Percentiles rank a stretch among this genome's conserved stretches.
These are phyloP conservation scores for Immersiporthe knoxdaviesiana DNA, from an alignment of 2,329 filamentous ascomycete genomes.

Conservation along the genomic window DNA sequence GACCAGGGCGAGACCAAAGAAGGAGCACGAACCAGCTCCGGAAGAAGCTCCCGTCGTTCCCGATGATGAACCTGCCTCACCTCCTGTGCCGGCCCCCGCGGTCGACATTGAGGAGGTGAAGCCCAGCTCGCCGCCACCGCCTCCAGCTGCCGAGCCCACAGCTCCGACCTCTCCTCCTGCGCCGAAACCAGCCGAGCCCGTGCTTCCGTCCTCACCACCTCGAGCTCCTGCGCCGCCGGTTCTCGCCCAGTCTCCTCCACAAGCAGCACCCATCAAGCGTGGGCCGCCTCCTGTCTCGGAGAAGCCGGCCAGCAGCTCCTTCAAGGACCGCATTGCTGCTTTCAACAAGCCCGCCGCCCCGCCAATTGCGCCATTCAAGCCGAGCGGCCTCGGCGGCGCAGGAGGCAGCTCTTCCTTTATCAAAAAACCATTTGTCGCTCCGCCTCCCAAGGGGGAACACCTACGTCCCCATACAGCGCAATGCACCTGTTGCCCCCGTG, in stretches of 20 bases:
- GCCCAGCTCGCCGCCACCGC: conserved; percentile 37
- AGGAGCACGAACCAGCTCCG: conserved; percentile 47
- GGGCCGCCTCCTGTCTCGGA: conserved; percentile 70
- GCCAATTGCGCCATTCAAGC: conserved; percentile 89
- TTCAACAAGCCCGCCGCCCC: conserved; percentile 91
- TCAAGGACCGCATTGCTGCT: conserved; percentile 93
- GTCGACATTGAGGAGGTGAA: conserved; percentile 43
- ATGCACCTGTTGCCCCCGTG: conserved; percentile 71
- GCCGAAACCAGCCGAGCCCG: conserved; percentile 44
- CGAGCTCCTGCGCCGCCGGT: conserved; percentile 19
- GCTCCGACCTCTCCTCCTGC: conserved; percentile 40
- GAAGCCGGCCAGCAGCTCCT: conserved; percentile 78
- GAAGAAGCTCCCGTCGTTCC: conserved; percentile 31
- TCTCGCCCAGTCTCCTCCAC: conserved; percentile 37
- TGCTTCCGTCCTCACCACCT: conserved; percentile 42
- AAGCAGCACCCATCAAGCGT: conserved; percentile 44
- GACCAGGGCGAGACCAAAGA: conserved; percentile 71
- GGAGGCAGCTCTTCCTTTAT: conserved; percentile 72
- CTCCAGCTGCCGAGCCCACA: conserved; percentile 37
- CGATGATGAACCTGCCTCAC: conserved; percentile 35
- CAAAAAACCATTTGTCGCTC: conserved; percentile 96
- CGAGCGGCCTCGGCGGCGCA: conserved; percentile 57
- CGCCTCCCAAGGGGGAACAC: conserved; percentile 91
- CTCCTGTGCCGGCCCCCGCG: conserved; percentile 36
- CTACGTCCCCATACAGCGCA: conserved; percentile 77